Conservation (phyloP, 768 basidiomycete species). For the Candolleomyces eurysporus region DNA sequence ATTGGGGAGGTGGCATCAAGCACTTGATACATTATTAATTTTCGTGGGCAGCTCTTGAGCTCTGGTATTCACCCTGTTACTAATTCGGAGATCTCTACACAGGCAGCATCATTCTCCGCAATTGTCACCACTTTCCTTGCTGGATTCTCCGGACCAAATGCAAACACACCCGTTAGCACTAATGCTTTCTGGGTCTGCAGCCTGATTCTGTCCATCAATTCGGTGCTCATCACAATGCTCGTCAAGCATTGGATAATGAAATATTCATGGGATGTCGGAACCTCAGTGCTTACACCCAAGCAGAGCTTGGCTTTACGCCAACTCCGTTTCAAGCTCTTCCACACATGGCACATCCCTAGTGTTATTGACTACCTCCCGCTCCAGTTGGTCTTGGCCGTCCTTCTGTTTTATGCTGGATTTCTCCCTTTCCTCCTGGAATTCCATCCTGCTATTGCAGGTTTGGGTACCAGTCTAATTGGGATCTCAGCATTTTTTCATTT, state of each 20-base stretch:
- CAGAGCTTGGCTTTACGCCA: not conserved
- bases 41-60: no score
- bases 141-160: not conserved
- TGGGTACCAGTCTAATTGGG: not conserved
- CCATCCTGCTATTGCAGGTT: not conserved
- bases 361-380: conserved; percentile 1
- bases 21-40: no score
- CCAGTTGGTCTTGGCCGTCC: not conserved
- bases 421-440: not conserved
- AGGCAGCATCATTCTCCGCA: conserved; percentile 8
- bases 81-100: no score
- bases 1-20: no score
- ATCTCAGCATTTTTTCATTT: not conserved
- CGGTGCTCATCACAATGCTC: not conserved
- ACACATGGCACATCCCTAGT: not conserved
- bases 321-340: not conserved
- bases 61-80: no score
- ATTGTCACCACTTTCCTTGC: conserved; percentile 2
- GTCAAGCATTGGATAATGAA: conserved; percentile 4
- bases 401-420: conserved; percentile 1
- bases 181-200: not conserved
- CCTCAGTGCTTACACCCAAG: not conserved
- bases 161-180: not conserved
- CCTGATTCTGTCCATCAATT: not conserved
- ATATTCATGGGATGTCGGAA: not conserved